Evolutionary conservation across 2,329 filamentous ascomycete species (phyloP).

Genomic region (Didymella segeticola): DNA sequence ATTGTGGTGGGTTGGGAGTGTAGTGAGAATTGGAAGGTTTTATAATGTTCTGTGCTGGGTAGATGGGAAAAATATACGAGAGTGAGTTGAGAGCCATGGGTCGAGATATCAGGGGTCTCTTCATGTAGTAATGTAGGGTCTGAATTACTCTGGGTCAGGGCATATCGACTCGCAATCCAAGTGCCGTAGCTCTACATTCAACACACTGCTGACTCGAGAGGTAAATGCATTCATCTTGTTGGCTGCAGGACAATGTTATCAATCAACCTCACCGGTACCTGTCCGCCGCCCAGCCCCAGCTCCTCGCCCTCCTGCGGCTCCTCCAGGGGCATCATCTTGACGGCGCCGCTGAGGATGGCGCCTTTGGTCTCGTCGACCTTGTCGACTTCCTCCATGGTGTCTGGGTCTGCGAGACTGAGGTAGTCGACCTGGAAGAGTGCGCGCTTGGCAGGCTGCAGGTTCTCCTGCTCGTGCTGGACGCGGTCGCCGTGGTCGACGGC

Average conservation of each 20-base stretch:
- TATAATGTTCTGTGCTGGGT: no score
- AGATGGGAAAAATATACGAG: no score
- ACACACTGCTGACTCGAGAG: no score
- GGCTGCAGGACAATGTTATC: constrained; percentile 80
- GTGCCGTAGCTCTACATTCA: no score
- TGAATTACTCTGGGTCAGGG: no score
- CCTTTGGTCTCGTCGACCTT: constrained; percentile 72
- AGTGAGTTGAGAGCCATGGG: no score
- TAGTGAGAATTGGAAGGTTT: no score
- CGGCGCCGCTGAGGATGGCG: constrained; percentile 85
- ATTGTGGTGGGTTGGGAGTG: no score
- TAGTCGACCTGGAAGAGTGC: constrained; percentile 87
- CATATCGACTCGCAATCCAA: no score
- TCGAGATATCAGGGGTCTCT: no score
- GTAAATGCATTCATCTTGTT: constrained; percentile 14
- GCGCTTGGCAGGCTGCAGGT: constrained; percentile 65
- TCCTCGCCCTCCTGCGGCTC: constrained; percentile 73
- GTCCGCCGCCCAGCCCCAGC: constrained; percentile 71
- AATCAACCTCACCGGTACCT: constrained; percentile 83
- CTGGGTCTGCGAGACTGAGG: constrained; percentile 85
- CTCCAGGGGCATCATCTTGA: constrained; percentile 88
- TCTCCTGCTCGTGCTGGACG: constrained; percentile 67
- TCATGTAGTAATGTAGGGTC: no score
- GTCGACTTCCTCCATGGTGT: constrained; percentile 80
- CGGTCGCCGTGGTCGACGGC: constrained; percentile 67